Evolutionary conservation across 352 stramenopile genomes (phyloP).

Genomic region (Elongisporangium senticosum): DNA sequence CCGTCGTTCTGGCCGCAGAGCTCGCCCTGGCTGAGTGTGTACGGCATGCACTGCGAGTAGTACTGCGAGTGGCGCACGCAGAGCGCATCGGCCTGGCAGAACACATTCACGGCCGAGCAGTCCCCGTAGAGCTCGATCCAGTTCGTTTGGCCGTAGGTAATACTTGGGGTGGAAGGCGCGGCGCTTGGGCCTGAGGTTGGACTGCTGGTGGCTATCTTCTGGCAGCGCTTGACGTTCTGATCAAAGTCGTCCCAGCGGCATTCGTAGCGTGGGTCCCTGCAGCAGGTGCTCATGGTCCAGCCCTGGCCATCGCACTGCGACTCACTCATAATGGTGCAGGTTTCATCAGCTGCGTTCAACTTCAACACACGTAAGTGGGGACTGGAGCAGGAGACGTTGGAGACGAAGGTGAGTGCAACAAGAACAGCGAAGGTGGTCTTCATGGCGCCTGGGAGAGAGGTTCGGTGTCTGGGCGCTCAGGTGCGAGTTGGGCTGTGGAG

Average conservation of each 20-base stretch:
- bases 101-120: constrained; percentile 11
- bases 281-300: constrained; percentile 30
- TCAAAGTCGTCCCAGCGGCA: constrained; percentile 27
- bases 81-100: constrained; percentile 8
- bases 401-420: too few species aligned
- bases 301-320: constrained; percentile 30
- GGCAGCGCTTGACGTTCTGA: constrained; percentile 22
- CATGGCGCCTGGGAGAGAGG: too few species aligned
- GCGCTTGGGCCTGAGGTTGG: background rate
- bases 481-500: too few species aligned
- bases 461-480: too few species aligned
- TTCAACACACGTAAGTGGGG: background rate
- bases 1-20: constrained; percentile 31
- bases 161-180: constrained; percentile 3
- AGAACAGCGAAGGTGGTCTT: too few species aligned
- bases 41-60: constrained; percentile 29
- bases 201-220: constrained; percentile 7
- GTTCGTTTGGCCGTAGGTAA: background rate
- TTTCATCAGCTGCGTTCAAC: background rate
- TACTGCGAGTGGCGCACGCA: constrained; percentile 24
- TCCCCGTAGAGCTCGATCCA: constrained; percentile 13
- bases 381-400: too few species aligned
- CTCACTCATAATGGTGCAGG: constrained; percentile 26
- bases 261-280: constrained; percentile 23
- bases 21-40: constrained; percentile 9